Conservation (phyloP, 2,329 filamentous ascomycete species). For the Trichoderma gracile region DNA sequence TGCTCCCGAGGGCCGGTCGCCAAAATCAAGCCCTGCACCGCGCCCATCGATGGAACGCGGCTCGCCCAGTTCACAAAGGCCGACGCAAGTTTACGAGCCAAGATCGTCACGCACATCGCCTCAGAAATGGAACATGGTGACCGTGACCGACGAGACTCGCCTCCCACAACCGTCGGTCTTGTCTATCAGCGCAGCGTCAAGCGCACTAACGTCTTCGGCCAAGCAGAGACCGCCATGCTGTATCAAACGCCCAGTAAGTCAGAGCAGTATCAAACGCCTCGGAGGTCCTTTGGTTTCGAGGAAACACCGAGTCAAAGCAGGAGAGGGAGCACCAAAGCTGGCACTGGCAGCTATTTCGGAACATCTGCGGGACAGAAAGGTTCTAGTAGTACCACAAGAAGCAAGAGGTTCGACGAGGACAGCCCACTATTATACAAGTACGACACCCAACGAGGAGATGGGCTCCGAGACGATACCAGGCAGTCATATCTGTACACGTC, state of each 20-base stretch:
- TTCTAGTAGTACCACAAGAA: constrained; percentile 6
- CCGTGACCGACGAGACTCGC: constrained; percentile 37
- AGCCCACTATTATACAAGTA: constrained; percentile 1
- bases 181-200: constrained; percentile 58
- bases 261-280: constrained; percentile 2
- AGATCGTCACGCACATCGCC: constrained; percentile 35
- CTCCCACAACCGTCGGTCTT: constrained; percentile 46
- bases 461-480: neutral
- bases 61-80: constrained; percentile 49
- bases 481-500: constrained; percentile 20
- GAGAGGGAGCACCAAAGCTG: neutral
- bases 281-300: neutral
- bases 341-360: neutral
- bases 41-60: constrained; percentile 38
- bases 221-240: constrained; percentile 31
- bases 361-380: constrained; percentile 1
- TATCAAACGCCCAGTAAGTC: constrained; percentile 4
- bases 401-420: neutral
- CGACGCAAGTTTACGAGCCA: constrained; percentile 46
- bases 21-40: constrained; percentile 29
- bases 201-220: constrained; percentile 47
- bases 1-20: constrained; percentile 32
- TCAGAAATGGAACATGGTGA: constrained; percentile 43
- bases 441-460: neutral
- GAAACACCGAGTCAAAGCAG: neutral